Percentiles rank a stretch among this genome's conserved stretches.
Evolutionary conservation across 352 stramenopile genomes (phyloP).

Genomic region (Phytophthora megakarya): DNA sequence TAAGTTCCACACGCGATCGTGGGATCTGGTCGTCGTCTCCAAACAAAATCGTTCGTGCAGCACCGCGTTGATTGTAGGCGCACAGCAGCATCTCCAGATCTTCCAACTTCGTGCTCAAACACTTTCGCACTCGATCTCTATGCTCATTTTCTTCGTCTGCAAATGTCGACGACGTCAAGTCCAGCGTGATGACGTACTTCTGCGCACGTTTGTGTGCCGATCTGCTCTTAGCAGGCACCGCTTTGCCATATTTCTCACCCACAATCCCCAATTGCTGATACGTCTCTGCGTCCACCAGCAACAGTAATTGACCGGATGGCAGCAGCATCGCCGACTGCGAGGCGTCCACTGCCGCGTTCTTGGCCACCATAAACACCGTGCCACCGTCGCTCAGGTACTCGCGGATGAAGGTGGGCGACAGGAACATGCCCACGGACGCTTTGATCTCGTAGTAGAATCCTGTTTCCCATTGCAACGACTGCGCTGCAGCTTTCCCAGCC

Average conservation of each 20-base stretch:
- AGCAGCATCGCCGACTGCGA: conserved; percentile 63
- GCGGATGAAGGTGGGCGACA: conserved; percentile 59
- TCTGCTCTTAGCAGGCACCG: conserved; percentile 27
- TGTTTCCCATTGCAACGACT: conserved; percentile 74
- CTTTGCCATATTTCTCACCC: conserved; percentile 62
- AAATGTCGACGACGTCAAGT: conserved; percentile 62
- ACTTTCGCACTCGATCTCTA: conserved; percentile 48
- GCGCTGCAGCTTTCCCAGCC: conserved; percentile 37
- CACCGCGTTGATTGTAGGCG: conserved; percentile 70
- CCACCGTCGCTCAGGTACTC: conserved; percentile 62
- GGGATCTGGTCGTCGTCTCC: conserved; percentile 66
- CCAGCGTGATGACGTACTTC: conserved; percentile 64
- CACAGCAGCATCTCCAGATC: conserved; percentile 77
- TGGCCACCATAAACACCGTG: conserved; percentile 73
- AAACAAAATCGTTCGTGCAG: conserved; percentile 69
- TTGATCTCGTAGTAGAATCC: conserved; percentile 85
- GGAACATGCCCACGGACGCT: conserved; percentile 53
- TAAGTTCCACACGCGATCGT: conserved; percentile 68
- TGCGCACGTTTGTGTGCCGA: conserved; percentile 38
- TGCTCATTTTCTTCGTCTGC: conserved; percentile 19
- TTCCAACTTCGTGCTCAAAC: conserved; percentile 54
- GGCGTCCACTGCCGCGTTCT: conserved; percentile 74
- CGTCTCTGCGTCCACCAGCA: conserved; percentile 66
- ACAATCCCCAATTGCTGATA: conserved; percentile 79
- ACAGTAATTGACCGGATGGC: conserved; percentile 64